Percentiles rank a stretch among this genome's conserved stretches.
Conservation (phyloP, 345 rosid genomes). For the Eucalyptus shirleyi region DNA sequence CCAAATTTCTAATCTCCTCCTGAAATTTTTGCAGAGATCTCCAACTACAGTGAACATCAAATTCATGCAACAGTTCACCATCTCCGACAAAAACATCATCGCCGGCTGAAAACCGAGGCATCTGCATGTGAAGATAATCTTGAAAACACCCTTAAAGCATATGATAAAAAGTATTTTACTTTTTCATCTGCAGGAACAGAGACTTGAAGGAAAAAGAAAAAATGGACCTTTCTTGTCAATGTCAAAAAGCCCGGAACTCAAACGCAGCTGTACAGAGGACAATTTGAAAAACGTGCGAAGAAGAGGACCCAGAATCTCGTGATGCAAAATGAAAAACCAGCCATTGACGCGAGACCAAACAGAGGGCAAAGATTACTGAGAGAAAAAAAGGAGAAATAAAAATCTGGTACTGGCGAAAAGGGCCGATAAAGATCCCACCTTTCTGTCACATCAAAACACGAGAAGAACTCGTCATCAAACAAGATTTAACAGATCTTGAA, state of each 20-base stretch:
- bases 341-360: neutral
- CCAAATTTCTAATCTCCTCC: no score
- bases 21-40: no score
- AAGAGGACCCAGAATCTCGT: neutral
- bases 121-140: no score
- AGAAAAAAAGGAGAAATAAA: neutral
- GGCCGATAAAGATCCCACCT: neutral
- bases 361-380: neutral
- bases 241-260: neutral
- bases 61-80: no score
- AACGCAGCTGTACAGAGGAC: neutral
- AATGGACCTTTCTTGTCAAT: neutral
- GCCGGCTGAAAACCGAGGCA: no score
- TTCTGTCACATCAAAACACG: neutral
- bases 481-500: neutral
- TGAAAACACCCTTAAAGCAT: no score
- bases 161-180: no score
- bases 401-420: neutral
- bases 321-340: neutral
- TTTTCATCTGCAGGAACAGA: no score
- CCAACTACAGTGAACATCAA: no score
- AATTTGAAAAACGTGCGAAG: neutral
- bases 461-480: neutral
- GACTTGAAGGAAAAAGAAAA: accelerated
- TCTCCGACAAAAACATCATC: no score